Base-by-base conservation (phyloP, 1,284 basidiomycete genomes). In the Ceratobasidium papillatum region DNA sequence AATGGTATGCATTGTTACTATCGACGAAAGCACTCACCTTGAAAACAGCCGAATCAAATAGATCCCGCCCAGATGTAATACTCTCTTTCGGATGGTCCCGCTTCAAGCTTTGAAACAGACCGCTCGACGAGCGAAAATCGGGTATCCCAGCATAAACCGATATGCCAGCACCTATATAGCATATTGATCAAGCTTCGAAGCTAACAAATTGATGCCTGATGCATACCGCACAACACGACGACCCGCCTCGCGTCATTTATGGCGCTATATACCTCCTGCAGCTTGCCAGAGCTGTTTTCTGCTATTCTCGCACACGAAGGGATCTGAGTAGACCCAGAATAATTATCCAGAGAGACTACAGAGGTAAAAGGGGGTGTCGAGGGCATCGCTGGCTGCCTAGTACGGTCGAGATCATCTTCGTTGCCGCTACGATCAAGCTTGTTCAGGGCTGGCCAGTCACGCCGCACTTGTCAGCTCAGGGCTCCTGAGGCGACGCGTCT, bases 21-120 rank as follows among this genome's bases (percentile, higher is more conserved):
- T 17, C 30, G 17, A 58, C 4, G 51, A 58, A 52, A 17, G 38
- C 17, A 85, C 93, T 84, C 83, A 95, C 94, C 77, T 90, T 90
- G 81, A 98, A 94, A 14, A 96, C 92, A 34, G 92, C 92, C 34
- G 94, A 93, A 84, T 97, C 94, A 80, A 98, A 98, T 7, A 98
- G 84, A 80, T 98, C 96, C 81, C 92, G 95, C 19, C 95, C 94
- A 2, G 91, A 91, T 52, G 87, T 85, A 79, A 94, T 83, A 27
- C 85, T 84, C 76, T 91, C 90, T 76, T 87, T 87, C 0, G 92
- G 91, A 81, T 95, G 90, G 78, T 93, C 91, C 80, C 89, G 87
- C 82, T 93, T 95, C 71, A 86, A 82, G 59, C 88, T 87, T 78
- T 91, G 89, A 81, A 97, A 97, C 32, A 98, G 84, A 25, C 95